Percentiles rank a stretch among this genome's conserved stretches.
phyloP scores from a whole-genome alignment of 768 basidiomycete genomes.

The Leccinum longicurvipes region DNA sequence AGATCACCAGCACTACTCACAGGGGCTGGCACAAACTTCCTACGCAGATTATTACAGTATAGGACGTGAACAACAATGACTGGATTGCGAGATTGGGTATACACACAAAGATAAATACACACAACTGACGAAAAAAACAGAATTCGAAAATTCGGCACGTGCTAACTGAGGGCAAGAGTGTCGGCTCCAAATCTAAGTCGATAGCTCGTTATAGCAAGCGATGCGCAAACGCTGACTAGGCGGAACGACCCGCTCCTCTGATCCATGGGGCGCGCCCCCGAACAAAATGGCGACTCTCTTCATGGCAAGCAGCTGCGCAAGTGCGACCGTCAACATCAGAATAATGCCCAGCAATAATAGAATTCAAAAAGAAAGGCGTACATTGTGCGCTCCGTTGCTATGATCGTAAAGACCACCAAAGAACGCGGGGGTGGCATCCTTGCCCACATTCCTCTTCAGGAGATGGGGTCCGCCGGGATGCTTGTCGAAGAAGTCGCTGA shows the following conservation, averaged over 20 bases:
- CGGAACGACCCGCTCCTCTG: slow-evolving; percentile 2
- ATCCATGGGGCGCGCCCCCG: slow-evolving; percentile 8
- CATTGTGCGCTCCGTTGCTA: slow-evolving; percentile 79
- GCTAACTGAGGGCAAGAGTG: background rate
- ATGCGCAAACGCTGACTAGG: slow-evolving; percentile 7
- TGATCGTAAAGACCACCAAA: slow-evolving; percentile 87
- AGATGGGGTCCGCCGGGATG: slow-evolving; percentile 86
- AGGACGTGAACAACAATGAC: background rate
- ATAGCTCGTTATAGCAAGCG: background rate
- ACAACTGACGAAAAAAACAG: background rate
- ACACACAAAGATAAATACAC: background rate
- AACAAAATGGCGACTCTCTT: slow-evolving; percentile 9
- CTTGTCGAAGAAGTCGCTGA: slow-evolving; percentile 73
- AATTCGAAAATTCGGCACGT: background rate
- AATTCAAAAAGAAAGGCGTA: slow-evolving; percentile 32
- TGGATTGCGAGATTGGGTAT: background rate
- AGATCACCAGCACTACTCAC: too few relatives aligned
- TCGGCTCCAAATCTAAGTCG: background rate
- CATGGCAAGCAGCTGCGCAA: slow-evolving; percentile 5
- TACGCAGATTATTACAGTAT: background rate
- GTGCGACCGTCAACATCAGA: background rate
- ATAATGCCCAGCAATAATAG: background rate
- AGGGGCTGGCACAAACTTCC: background rate
- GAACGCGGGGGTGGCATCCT: slow-evolving; percentile 88
- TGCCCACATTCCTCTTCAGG: slow-evolving; percentile 78